Evolutionary conservation across 345 rosid species (phyloP), one percentile per base, ranked within the genome.

Genomic region (Ailanthus altissimus): DNA sequence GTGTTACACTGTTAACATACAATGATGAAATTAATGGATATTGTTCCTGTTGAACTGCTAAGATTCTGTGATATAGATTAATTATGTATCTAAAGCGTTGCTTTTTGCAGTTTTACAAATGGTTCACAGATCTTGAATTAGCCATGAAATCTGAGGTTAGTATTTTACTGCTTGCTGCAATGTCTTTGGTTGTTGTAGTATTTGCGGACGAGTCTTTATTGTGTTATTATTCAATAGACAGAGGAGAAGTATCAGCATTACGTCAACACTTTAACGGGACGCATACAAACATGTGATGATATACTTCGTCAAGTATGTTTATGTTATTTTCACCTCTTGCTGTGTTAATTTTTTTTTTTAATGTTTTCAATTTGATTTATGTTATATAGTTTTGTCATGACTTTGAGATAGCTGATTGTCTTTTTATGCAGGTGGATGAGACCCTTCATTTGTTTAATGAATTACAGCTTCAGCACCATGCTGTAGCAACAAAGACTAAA

Each of bases 141-240:
- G 97, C 98, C 13, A 89, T 95, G 99, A 95, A 92, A 85, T 95
- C 97, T 32, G 99, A 95, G 99, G 99, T 95, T 85, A 77, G 94
- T 84, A 70, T 53, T 72, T 21, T n/a, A 28, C 70, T 70, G 70
- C 76, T 63, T 86, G 61, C 78, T 79, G 73, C 58, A 20, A 15
- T 21, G 23, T 81, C 49, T 18, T 53, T 59, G 8, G 26, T 77
- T 38, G 38, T 67, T 66, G 72, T 60, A 26, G n/a, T 14, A 32
- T 26, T 75, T 54, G 74, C 53, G n/a, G 46, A 57, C 21, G 49
- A 70, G 32, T 71, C 8, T 54, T 73, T 61, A 75, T 73, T 75
- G 58, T 23, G 20, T 83, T 43, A n/a, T 60, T 73, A 13, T 60
- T 80, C 54, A 45, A 58, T 81, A 96, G 99, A 91, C 97, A 18